A percentile compares a stretch with the other conserved stretches of the same genome.
These are phyloP conservation scores for Oryza meyeriana DNA, from an alignment of 176 grass and related monocot species.

Conservation along the genomic window DNA sequence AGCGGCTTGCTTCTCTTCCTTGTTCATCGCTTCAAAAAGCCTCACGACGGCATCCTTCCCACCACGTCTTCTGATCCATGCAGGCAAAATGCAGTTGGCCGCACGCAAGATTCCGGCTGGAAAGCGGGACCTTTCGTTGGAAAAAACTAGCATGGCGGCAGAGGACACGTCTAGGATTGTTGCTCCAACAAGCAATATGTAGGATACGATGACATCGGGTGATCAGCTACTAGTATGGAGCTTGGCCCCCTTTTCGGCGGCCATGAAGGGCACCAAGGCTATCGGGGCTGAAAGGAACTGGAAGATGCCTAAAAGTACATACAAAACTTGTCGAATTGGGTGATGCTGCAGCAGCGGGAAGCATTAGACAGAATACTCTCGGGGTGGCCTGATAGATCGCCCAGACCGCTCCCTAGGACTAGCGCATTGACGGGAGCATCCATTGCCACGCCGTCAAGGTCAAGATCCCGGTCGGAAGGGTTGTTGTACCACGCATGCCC, in stretches of 20 bases:
- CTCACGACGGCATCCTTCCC: background rate
- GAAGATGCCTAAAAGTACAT: no score
- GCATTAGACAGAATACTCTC: no score
- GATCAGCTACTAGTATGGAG: background rate
- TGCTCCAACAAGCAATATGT: conserved; percentile 9
- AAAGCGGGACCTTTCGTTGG: accelerated
- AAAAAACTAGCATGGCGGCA: background rate
- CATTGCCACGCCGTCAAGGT: no score
- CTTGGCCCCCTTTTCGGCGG: background rate
- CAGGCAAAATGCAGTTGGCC: background rate
- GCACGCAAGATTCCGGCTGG: background rate
- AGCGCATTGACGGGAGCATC: no score
- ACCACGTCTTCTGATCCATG: background rate
- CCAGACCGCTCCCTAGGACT: no score
- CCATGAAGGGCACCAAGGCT: background rate
- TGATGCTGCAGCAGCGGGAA: no score
- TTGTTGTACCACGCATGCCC: no score
- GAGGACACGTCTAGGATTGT: background rate
- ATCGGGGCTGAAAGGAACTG: background rate
- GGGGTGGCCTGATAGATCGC: no score
- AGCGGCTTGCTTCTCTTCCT: background rate
- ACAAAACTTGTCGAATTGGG: no score
- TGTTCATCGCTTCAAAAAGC: background rate
- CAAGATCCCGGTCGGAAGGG: no score
- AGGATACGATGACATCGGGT: conserved; percentile 9